Evolutionary conservation across 805 yeast genomes (phyloP), one percentile per base, ranked within the genome.

Genomic region (Zygosaccharomyces bailii): DNA sequence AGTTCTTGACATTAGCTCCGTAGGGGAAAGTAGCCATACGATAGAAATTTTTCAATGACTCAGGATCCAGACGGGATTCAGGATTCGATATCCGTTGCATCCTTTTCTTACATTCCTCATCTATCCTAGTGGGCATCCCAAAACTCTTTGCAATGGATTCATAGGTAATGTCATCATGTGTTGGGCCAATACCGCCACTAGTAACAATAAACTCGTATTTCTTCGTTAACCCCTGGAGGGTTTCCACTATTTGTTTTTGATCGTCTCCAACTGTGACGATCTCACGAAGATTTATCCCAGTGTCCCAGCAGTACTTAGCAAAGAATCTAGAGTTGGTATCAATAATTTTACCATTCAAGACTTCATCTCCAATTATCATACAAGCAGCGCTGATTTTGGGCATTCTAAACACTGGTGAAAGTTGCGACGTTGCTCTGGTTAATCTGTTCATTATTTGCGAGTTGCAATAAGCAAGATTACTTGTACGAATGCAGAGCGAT

Each of bases 81-180:
- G 70, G 66, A 3, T 69, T 62, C 1, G 72, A 71, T n/a, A 79
- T 60, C 16, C 56, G 49, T 11, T 69, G 67, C 93, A 86, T 87
- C 47, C 79, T 68, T 2, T 66, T 71, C 14, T 77, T 83, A 2
- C 86, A 80, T 23, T 73, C 80, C 18, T 65, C 55, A 60, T 88
- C 82, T 13, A 82, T 59, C 34, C 60, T 63, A 46, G 80, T 62
- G 0, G 74, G 73, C 5, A 84, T 57, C 1, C 63, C 63, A 51
- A 72, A 87, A 5, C 85, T 84, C 51, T 73, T 74, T 1, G 91
- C 86, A n/a, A 88, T 61, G 1, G 86, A 72, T 42, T 78, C 79
- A 61, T 88, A 88, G 0, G 96, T 87, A 48, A 88, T 83, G 60
- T 88, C 96, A 59, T 88, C 96, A 55, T 87, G 95, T 0, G 96